Evolutionary conservation across 306 rosid genomes (phyloP), one percentile per base, ranked within the genome.

Genomic region (Castanea sativa): DNA sequence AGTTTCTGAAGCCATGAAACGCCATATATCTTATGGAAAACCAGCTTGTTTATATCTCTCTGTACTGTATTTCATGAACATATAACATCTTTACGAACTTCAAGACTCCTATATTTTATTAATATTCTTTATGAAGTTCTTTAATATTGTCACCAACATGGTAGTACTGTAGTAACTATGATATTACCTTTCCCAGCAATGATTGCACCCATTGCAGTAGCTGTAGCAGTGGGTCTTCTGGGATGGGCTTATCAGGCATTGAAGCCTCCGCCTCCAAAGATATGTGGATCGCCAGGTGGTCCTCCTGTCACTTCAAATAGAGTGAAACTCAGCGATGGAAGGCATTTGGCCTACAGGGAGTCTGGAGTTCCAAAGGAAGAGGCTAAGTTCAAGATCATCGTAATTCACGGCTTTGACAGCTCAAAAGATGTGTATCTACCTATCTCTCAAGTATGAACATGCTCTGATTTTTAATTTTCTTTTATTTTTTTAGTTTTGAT

Each of bases 271-370:
- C 86, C 85, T 63, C 91, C 96, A 1, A 89, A 81, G 85, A 71
- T 76, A 67, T 89, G 97, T 30, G 97, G 97, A 53, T 84, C 94
- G 14, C 74, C 79, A 0, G 81, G 73, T 32, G 97, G 94, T 57
- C 97, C 98, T 78, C 80, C 76, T 23, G 69, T 91, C 18, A 83
- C 92, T 77, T 91, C 97, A 23, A 84, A 92, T 5, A 87, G 93
- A 77, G 89, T 91, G 56, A 91, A 81, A 67, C 97, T 92, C 82
- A 72, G 82, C 33, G 93, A 89, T 80, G 94, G 97, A 1, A 88
- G 97, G 75, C 85, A 89, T 83, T 89, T 94, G 89, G 93, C 98
- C 69, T 92, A 94, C 85, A 30, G 87, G 30, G 94, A 91, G 77
- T 69, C 55, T 4, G 98, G 98, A 63, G 90, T 89, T 83, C 83